Evolutionary conservation across 169 alveolate genomes (phyloP), one percentile per base, ranked within the genome.

Genomic region (Neospora caninum): DNA sequence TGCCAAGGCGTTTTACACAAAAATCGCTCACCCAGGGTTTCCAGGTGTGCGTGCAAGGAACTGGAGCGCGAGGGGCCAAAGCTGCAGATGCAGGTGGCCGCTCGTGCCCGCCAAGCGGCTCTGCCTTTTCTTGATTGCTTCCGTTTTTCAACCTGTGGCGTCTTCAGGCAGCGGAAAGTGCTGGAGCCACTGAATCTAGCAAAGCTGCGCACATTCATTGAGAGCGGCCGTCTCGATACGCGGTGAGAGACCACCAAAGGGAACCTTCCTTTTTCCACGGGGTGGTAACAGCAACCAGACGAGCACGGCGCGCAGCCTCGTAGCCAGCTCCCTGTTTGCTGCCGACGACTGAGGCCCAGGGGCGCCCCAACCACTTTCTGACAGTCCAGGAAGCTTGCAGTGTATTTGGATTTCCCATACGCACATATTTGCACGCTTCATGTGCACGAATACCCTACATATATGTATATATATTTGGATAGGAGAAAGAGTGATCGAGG

Each of bases 191-290:
- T 97, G 84, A 97, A 97, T 91, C 94, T 97, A 38, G 88, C 97
- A 20, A 97, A 96, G 89, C 69, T 97, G 49, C 97, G 99, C 80
- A 96, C 96, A 78, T 97, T 97, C 93, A 96, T 97, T 80, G 99
- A 97, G 82, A 92, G 95, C 34, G 98, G 98, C 4, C 94, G 99
- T 45, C 92, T 97, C 41, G 99, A 97, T 92, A 88, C 97, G 16
- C 91, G 98, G 95, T 93, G 42, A 54, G 88, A n/a, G 36, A 31
- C 45, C 92, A 27, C 64, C 45, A n/a, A 18, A 16, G 69, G 25
- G 87, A 25, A 25, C 39, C 41, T 22, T 16, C 13, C 9, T 91
- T 13, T 93, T 16, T 45, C n/a, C 64, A 20, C 0, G 36, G 29
- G 42, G 18, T 29, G 20, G n/a, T 4, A 7, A 10, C 18, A 16